Evolutionary conservation across 352 stramenopile genomes (phyloP), one percentile per base, ranked within the genome.

Genomic region (Vaucheria bursata): DNA sequence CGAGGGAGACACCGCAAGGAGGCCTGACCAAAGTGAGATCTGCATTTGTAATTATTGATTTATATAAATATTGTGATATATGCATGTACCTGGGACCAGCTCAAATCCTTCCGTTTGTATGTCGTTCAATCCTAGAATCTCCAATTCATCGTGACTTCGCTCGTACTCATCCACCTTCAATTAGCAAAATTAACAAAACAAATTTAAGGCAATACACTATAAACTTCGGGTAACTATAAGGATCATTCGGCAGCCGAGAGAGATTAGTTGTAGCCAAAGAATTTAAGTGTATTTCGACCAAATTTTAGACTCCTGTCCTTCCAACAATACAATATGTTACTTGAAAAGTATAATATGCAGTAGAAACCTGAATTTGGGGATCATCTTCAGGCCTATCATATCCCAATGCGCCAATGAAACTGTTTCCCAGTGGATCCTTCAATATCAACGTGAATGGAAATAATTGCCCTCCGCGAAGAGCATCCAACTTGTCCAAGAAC

Each of bases 121-220:
- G 84, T 97, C 92, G 84, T 90, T 87, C 59, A 98, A 87, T 38
- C 93, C 94, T 49, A 98, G 85, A 68, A 88, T 81, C 76, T 97
- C 91, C 83, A 97, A 91, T 79, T 97, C 91, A 68, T 95, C 91
- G 36, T 90, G 84, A 8, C 87, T 90, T 29, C 94, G 89, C 66
- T 86, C 86, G 85, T 95, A 97, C 71, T 91, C 87, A 78, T 94
- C 88, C 5, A 93, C 85, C 8, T 78, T 65, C n/a, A 7, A 7
- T 37, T 87, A 70, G 1, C 67, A 53, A 7, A 40, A 71, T 72
- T 12, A 71, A 0, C 12, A 71, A n/a, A 29, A 18, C 8, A 76
- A 64, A 76, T 74, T 45, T 31, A 18, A n/a, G 31, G 69, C 12
- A 8, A 64, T n/a, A 29, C 2, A 64, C 18, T 32, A 8, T 74